phyloP scores from a whole-genome alignment of 805 yeast species.

The Yamadazyma endophytica region DNA sequence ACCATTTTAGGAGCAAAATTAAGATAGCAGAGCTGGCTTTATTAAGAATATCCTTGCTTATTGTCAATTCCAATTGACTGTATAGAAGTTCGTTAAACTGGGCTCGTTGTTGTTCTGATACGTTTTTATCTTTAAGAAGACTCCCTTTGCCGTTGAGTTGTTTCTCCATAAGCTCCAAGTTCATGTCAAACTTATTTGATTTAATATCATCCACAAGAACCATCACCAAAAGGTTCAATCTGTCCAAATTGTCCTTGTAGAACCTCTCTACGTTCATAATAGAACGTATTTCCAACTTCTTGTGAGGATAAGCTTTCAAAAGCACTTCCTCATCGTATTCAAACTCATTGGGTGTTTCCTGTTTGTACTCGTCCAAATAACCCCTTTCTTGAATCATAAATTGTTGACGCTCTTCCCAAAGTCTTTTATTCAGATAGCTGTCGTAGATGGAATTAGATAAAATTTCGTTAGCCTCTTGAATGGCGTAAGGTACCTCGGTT shows the following conservation, averaged over 20 bases:
- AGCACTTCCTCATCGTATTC: constrained; percentile 21
- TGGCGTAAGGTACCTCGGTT: constrained; percentile 60
- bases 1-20: constrained; percentile 63
- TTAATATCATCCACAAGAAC: constrained; percentile 64
- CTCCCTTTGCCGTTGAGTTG: constrained; percentile 31
- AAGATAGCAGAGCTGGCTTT: constrained; percentile 57
- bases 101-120: not conserved
- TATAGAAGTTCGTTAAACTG: constrained; percentile 19
- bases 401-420: constrained; percentile 66
- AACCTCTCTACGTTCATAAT: constrained; percentile 57
- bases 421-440: constrained; percentile 63
- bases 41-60: constrained; percentile 60
- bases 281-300: constrained; percentile 32
- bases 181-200: constrained; percentile 39
- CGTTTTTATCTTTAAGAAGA: constrained; percentile 9
- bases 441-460: constrained; percentile 59
- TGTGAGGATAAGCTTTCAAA: constrained; percentile 27
- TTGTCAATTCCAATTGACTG: constrained; percentile 49
- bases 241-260: constrained; percentile 49
- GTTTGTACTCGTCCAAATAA: constrained; percentile 17
- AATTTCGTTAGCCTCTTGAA: constrained; percentile 73
- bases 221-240: constrained; percentile 59
- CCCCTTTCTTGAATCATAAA: constrained; percentile 77
- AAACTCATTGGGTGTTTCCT: constrained; percentile 15
- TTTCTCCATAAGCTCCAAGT: constrained; percentile 30